Conservation (phyloP, 805 yeast species). For the Candida pseudoglaebosa region DNA sequence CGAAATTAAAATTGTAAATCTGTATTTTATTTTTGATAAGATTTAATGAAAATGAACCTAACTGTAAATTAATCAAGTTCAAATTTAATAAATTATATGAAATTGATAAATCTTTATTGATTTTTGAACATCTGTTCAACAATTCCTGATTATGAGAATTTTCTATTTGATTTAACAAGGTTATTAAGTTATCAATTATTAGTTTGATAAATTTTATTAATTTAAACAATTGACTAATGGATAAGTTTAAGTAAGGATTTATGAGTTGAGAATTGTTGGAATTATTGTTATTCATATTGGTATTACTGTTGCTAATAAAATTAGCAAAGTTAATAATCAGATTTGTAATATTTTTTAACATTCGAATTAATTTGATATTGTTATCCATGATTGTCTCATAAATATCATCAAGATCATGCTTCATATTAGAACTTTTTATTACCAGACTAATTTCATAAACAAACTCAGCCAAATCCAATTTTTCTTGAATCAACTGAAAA, state of each 20-base stretch:
- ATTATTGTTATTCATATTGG: conserved; percentile 4
- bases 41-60: conserved; percentile 22
- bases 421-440: conserved; percentile 9
- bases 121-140: conserved; percentile 26
- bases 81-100: conserved; percentile 29
- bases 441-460: conserved; percentile 27
- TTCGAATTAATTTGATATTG: conserved; percentile 35
- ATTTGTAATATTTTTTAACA: conserved; percentile 31
- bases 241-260: conserved; percentile 32
- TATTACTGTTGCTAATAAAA: conserved; percentile 16
- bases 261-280: conserved; percentile 8
- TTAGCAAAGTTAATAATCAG: conserved; percentile 28
- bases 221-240: conserved; percentile 29
- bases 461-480: conserved; percentile 33
- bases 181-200: conserved; percentile 28
- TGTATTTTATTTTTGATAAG: conserved; percentile 23
- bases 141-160: conserved; percentile 20
- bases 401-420: conserved; percentile 15
- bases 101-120: conserved; percentile 34
- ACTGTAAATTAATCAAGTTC: conserved; percentile 17
- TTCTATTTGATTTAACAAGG: conserved; percentile 10
- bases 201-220: conserved; percentile 32
- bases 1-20: conserved; percentile 25
- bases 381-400: conserved; percentile 27
- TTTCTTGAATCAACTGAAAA: conserved; percentile 25